Conservation (phyloP, 371 early-diverging fungal genomes). For the Mucor plumbeus region DNA sequence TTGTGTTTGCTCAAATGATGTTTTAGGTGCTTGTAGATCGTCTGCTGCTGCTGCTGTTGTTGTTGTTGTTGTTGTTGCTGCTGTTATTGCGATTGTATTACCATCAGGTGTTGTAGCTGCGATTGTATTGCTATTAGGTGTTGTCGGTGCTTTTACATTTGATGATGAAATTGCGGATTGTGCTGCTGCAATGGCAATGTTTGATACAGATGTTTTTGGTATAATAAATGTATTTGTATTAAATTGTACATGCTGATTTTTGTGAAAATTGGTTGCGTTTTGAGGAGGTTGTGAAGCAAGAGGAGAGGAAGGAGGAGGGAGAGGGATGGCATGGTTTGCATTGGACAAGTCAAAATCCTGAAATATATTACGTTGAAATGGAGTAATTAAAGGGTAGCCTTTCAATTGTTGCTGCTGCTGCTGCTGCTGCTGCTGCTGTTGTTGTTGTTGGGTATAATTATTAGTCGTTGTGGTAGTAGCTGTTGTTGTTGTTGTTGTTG, state of each 20-base stretch:
- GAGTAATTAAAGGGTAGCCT: slow-evolving; percentile 2
- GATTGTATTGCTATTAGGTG: neutral
- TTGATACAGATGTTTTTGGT: neutral
- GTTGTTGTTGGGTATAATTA: slow-evolving; percentile 7
- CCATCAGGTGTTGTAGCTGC: no score
- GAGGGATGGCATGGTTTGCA: no score
- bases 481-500: neutral
- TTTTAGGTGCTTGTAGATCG: neutral
- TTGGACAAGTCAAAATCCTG: neutral
- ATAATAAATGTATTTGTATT: neutral
- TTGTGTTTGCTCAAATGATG: neutral
- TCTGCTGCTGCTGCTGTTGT: neutral
- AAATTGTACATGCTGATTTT: slow-evolving; percentile 3
- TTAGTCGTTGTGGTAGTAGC: neutral
- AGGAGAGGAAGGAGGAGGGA: neutral
- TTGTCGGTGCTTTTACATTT: neutral
- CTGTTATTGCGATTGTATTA: no score
- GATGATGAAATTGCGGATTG: neutral
- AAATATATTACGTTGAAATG: slow-evolving; percentile 9
- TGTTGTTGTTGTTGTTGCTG: neutral
- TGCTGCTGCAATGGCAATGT: neutral
- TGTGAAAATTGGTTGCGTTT: neutral
- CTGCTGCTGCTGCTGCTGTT: neutral
- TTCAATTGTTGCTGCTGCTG: neutral
- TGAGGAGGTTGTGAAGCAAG: neutral